Conservation (phyloP, 768 basidiomycete genomes). For the Leccinum truebloodii region DNA sequence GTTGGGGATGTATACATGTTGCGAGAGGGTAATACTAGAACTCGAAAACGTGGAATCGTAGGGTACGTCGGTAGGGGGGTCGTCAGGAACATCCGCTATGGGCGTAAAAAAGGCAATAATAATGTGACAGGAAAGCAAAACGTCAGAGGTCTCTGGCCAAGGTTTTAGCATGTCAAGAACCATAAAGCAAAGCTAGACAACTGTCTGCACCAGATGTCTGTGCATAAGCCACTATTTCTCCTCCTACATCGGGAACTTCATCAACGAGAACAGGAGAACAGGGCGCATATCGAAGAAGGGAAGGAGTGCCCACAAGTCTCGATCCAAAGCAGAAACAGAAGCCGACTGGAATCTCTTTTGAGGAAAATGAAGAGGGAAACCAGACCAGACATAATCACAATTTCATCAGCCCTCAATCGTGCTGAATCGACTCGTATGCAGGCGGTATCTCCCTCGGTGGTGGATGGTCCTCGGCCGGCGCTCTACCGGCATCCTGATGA, state of each 20-base stretch:
- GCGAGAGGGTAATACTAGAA: conserved; percentile 4
- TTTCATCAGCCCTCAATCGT: conserved; percentile 9
- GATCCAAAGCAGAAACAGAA: not conserved
- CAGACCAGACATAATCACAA: not conserved
- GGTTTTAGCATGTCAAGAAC: not conserved
- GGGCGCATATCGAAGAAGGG: not conserved
- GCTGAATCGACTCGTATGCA: conserved; percentile 30
- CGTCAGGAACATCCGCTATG: not conserved
- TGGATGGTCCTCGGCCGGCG: conserved; percentile 17
- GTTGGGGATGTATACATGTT: not conserved
- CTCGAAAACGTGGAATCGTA: conserved; percentile 1
- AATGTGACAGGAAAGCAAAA: conserved; percentile 6
- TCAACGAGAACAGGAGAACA: not conserved
- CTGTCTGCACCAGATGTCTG: conserved; percentile 1
- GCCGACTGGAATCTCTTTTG: not conserved
- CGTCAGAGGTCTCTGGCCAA: not conserved
- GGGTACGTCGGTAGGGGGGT: conserved; percentile 3
- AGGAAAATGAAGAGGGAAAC: not conserved
- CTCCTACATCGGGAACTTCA: not conserved
- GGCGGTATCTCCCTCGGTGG: conserved; percentile 31
- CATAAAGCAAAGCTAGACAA: not conserved
- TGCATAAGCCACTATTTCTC: conserved; percentile 4
- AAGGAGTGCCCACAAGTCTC: not conserved
- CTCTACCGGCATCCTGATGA: conserved; percentile 30
- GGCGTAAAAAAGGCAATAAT: conserved; percentile 1